These are phyloP conservation scores for Metschnikowia picachoensis DNA, from an alignment of 805 yeast genomes.

Conservation along the genomic window DNA sequence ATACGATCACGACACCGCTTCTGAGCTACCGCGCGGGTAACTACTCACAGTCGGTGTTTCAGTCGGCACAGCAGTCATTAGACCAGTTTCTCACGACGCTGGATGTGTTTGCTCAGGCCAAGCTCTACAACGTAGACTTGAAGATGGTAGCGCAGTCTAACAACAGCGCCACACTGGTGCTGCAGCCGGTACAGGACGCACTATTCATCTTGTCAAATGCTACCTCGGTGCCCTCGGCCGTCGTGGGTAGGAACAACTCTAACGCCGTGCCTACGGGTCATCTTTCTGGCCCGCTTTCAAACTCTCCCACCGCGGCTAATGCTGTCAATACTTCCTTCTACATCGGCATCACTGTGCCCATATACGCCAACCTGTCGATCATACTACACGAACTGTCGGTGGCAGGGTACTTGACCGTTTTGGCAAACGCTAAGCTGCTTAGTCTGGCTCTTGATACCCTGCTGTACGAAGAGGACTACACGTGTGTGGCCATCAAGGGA, in stretches of 20 bases:
- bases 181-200: conserved; percentile 28
- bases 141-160: conserved; percentile 39
- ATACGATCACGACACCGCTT: conserved; percentile 56
- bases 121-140: conserved; percentile 61
- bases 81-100: conserved; percentile 64
- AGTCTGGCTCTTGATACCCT: conserved; percentile 21
- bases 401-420: conserved; percentile 67
- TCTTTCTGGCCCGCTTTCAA: conserved; percentile 63
- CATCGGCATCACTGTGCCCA: conserved; percentile 75
- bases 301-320: conserved; percentile 22
- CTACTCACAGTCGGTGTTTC: conserved; percentile 41
- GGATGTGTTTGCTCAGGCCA: conserved; percentile 57
- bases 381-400: conserved; percentile 50
- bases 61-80: conserved; percentile 42
- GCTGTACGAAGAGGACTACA: conserved; percentile 23
- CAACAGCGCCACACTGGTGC: conserved; percentile 26
- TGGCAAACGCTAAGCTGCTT: conserved; percentile 33
- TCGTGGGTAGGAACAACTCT: conserved; percentile 21
- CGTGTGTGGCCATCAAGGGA: conserved; percentile 31
- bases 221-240: conserved; percentile 40
- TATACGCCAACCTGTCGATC: conserved; percentile 70
- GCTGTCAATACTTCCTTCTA: conserved; percentile 36
- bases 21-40: conserved; percentile 71
- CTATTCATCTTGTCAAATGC: conserved; percentile 52
- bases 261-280: conserved; percentile 20